Conservation (phyloP, 257 asterid species). For the Primulina huaijiensis region DNA sequence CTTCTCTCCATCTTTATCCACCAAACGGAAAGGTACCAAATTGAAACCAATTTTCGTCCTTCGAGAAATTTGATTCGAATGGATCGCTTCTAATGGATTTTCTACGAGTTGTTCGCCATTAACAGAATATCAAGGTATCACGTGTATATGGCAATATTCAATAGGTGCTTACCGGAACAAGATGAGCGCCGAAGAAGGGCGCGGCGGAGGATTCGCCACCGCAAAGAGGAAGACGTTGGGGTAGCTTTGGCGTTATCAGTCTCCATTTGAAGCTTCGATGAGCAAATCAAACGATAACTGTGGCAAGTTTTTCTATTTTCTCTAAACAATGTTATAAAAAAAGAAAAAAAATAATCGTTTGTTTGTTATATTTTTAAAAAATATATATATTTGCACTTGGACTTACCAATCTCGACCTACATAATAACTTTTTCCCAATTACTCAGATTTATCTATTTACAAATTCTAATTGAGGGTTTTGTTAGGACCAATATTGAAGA, state of each 20-base stretch:
- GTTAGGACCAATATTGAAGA: too few relatives aligned
- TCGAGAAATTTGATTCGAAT: conserved; percentile 57
- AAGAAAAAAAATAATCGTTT: too few relatives aligned
- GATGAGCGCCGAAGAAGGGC: conserved; percentile 53
- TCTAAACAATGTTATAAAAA: too few relatives aligned
- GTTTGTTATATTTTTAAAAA: too few relatives aligned
- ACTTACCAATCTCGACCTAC: too few relatives aligned
- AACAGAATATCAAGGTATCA: conserved; percentile 23
- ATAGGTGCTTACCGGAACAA: conserved; percentile 31
- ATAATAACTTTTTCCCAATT: too few relatives aligned
- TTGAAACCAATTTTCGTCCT: conserved; percentile 62
- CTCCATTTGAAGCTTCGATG: conserved; percentile 27
- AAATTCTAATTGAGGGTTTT: too few relatives aligned
- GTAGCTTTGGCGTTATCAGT: conserved; percentile 22
- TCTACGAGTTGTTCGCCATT: conserved; percentile 39
- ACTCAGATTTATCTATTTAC: too few relatives aligned
- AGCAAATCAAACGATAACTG: neutral
- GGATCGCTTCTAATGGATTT: conserved; percentile 37
- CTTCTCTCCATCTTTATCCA: conserved; percentile 35
- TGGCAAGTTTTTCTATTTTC: too few relatives aligned
- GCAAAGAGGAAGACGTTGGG: conserved; percentile 50
- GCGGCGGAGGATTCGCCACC: conserved; percentile 81
- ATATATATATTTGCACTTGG: too few relatives aligned
- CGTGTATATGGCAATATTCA: neutral
- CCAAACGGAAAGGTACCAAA: conserved; percentile 52